Evolutionary conservation across 176 grass and related monocot species (phyloP), one percentile per base, ranked within the genome.

Genomic region (Urochloa ruziziensis): DNA sequence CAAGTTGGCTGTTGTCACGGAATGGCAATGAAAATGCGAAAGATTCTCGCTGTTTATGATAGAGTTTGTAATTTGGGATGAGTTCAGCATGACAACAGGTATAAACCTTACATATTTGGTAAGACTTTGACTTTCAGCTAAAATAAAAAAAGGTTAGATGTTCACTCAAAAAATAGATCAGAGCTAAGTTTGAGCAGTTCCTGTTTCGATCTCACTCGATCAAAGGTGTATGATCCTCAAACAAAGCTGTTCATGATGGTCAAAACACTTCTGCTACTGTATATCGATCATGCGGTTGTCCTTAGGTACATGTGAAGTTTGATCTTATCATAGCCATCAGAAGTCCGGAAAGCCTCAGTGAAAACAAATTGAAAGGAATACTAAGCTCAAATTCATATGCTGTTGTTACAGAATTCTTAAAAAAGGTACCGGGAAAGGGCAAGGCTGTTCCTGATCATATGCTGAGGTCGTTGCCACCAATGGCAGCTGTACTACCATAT

Each of bases 81-180:
- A 46, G 6, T 11, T 43, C 17, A 30, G 57, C 65, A 70, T 85
- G 77, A 85, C 77, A 66, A 42, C 37, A 66, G 39, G 39, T 70
- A 70, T 27, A 68, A 54, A 62, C 19, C 62, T 75, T 75, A n/a
- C 76, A 75, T 62, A 56, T 21, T 74, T 81, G 62, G 82, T 18
- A 44, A 75, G 75, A 79, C 66, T 51, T 87, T 82, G 81, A 80
- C 52, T 69, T 75, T n/a, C 68, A 75, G 27, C 23, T 11, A 47
- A 27, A 46, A 32, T n/a, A 32, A n/a, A 24, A n/a, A 24, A 54
- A n/a, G 0, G 7, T 7, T 44, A 80, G 9, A 46, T 83, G 57
- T 10, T 3, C 27, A 59, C n/a, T 1, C 25, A 39, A 60, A 10
- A 10, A 21, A 52, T 57, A 32, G 14, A 17, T 16, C 19, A 9